Base-by-base conservation (phyloP, 495 filamentous ascomycete species). In the Aspergillus homomorphus region DNA sequence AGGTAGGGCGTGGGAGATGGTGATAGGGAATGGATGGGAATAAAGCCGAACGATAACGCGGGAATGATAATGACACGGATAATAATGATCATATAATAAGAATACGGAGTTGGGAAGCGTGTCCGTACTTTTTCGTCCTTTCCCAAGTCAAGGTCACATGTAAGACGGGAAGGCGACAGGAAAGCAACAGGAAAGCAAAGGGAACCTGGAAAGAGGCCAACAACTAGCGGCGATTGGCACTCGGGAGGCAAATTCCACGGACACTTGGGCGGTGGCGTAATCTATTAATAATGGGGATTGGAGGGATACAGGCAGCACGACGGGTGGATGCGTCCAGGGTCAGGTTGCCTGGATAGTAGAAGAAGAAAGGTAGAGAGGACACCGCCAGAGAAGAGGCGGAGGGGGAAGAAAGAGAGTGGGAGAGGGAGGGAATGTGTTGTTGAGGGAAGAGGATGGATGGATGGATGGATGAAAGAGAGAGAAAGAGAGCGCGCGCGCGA, bases 221-320 rank as follows among this genome's bases (percentile, higher is more conserved):
- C n/a, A n/a, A n/a, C n/a, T n/a, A n/a, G 50, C 58, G 43, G 59
- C 45, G 57, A 26, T 49, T 60, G 46, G 55, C 48, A 38, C 48
- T 16, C 14, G 48, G 28, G 48, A 51, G 48, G 48, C 48, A 51
- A 51, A 26, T 28, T 30, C 15, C 21, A 22, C 45, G 45, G 50
- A 49, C 24, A 33, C 52, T 53, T 45, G 57, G 46, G 56, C 42
- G 61, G 59, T 66, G 58, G 64, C 60, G 58, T 62, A 59, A 62
- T 62, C 54, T 58, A 61, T 61, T 61, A 66, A 56, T 62, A 65
- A 62, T 62, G 44, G 51, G 24, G 54, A 45, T 46, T 56, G 42
- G 19, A 21, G 21, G 18, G 16, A 26, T 43, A 41, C 15, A 43
- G n/a, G 23, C 51, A 43, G 51, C 24, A 26, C n/a, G 3, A 20